Base-by-base conservation (phyloP, 2,329 filamentous ascomycete genomes). In the Lizonia empirigonia region DNA sequence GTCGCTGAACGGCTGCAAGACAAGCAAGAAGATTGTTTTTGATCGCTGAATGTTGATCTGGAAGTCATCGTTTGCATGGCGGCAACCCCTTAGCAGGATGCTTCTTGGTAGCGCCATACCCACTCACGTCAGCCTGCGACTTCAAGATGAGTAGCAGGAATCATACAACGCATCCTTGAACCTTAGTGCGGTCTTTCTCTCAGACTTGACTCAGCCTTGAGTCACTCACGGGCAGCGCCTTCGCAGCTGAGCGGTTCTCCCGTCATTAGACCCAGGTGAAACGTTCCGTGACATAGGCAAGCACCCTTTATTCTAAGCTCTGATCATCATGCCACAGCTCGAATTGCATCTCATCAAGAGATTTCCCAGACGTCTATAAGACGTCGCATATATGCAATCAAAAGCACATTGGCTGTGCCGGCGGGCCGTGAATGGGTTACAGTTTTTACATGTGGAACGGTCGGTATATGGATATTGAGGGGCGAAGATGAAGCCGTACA, bases 381-480 rank as follows among this genome's bases (percentile, higher is more conserved):
- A 19, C 30, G 29, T 44, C 50, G 44, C 56, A 53, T 56, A 53
- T 46, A 57, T 47, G 50, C 52, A 57, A 57, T 61, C 45, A 58
- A 45, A 59, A 37, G 27, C 37, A 44, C 50, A 50, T 52, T 45
- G 30, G 48, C 39, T 56, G 50, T 58, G 42, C 52, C 59, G 50
- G 57, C 65, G 63, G 63, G 42, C 66, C 65, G 60, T 56, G 46
- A 56, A 62, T 54, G 56, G 60, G 56, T 58, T 59, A 20, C 33
- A 30, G 26, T 33, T 34, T 20, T 42, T 50, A 41, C 34, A 50
- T 47, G 44, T 45, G 42, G 35, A 36, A 49, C 49, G 50, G 35
- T 57, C 41, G 51, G 65, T 58, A 63, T 53, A 56, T 46, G 49
- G 55, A 55, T 52, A 49, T 58, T 60, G 56, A 51, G 58, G 58